These are phyloP conservation scores for Scheffersomyces insectosa DNA, from an alignment of 1,139 yeast genomes.

Conservation along the genomic window DNA sequence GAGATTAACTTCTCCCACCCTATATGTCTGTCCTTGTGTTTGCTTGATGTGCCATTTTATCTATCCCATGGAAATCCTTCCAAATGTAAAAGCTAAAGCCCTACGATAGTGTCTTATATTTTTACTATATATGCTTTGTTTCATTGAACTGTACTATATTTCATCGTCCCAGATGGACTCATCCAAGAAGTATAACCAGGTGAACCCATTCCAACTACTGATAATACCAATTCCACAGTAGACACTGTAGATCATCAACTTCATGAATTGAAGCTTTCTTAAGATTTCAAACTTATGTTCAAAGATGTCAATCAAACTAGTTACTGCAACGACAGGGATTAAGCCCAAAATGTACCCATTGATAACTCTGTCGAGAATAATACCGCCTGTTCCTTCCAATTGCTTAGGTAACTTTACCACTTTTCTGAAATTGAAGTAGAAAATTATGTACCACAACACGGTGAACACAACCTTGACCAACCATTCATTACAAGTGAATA, in stretches of 20 bases:
- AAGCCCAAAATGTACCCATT: conserved; percentile 69
- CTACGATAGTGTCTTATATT: not conserved
- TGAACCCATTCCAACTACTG: conserved; percentile 84
- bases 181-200: conserved; percentile 84
- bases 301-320: conserved; percentile 58
- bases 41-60: too few species aligned
- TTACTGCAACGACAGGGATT: conserved; percentile 58
- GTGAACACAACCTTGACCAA: conserved; percentile 77
- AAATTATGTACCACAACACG: conserved; percentile 80
- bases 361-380: conserved; percentile 71
- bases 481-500: conserved; percentile 81
- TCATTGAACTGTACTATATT: not conserved
- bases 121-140: not conserved
- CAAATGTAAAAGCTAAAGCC: too few species aligned
- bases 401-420: conserved; percentile 59
- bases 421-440: conserved; percentile 69
- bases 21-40: too few species aligned
- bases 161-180: conserved; percentile 57
- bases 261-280: conserved; percentile 64
- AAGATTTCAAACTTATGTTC: conserved; percentile 51
- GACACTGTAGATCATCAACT: conserved; percentile 79
- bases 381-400: conserved; percentile 37
- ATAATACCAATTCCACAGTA: conserved; percentile 86
- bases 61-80: too few species aligned
- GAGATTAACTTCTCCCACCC: too few species aligned